These are phyloP conservation scores for Globisporangium spiculum DNA, from an alignment of 352 stramenopile species.

Conservation along the genomic window DNA sequence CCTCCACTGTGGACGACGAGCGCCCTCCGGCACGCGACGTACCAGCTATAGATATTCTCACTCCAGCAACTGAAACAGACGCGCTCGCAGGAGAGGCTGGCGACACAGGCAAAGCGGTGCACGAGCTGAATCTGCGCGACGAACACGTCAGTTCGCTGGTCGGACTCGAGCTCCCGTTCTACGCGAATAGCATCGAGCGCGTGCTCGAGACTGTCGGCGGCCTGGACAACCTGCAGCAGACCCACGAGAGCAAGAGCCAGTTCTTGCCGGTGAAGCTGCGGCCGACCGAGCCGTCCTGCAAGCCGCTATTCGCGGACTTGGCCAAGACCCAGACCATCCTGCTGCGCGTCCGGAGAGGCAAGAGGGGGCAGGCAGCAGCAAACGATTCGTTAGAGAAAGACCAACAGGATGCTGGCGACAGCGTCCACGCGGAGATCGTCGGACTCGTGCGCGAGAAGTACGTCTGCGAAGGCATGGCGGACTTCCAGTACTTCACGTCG, in stretches of 20 bases:
- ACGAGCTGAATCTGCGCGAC: slow-evolving; percentile 30
- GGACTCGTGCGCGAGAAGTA: slow-evolving; percentile 75
- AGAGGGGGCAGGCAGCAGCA: slow-evolving; percentile 17
- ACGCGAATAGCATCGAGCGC: slow-evolving; percentile 37
- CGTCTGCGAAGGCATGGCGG: slow-evolving; percentile 82
- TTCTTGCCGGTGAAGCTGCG: slow-evolving; percentile 79
- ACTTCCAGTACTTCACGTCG: slow-evolving; percentile 83
- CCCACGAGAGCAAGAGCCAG: slow-evolving; percentile 68
- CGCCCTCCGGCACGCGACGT: background rate
- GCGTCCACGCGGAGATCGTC: slow-evolving; percentile 44
- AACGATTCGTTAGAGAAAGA: background rate
- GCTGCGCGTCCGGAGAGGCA: slow-evolving; percentile 45
- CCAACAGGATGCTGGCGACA: slow-evolving; percentile 1
- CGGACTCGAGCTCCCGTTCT: slow-evolving; percentile 65
- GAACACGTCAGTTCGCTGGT: slow-evolving; percentile 46
- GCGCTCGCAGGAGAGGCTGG: background rate
- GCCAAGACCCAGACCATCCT: slow-evolving; percentile 81
- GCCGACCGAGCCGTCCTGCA: slow-evolving; percentile 71
- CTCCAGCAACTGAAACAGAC: background rate
- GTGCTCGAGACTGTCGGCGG: slow-evolving; percentile 65
- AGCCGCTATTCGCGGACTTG: slow-evolving; percentile 78
- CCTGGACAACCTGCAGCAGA: slow-evolving; percentile 50
- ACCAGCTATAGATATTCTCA: background rate
- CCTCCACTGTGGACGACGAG: background rate
- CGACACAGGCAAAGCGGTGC: background rate